These are phyloP conservation scores for Acorus calamus DNA, from an alignment of 106 monocot genomes.

Conservation along the genomic window DNA sequence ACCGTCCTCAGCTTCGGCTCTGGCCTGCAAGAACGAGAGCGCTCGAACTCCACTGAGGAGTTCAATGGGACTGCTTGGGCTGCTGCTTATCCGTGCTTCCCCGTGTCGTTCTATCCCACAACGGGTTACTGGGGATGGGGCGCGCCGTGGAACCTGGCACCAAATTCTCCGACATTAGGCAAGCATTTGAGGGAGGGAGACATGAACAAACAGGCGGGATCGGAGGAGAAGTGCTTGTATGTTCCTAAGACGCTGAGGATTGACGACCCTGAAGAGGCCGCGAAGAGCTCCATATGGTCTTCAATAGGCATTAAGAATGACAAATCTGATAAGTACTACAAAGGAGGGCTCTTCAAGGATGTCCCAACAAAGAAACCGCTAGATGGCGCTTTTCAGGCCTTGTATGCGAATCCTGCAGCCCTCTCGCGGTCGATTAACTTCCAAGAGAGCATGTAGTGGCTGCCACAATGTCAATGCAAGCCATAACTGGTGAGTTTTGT, in stretches of 20 bases:
- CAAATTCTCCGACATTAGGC: background rate
- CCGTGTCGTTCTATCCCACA: too few species aligned
- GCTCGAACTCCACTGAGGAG: too few species aligned
- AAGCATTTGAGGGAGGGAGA: conserved; percentile 17
- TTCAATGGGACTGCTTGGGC: too few species aligned
- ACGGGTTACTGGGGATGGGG: too few species aligned
- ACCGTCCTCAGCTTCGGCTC: conserved; percentile 20
- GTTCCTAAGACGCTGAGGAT: conserved; percentile 24
- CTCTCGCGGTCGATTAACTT: conserved; percentile 31
- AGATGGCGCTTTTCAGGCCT: background rate
- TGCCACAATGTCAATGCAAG: too few species aligned
- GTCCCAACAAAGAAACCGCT: background rate
- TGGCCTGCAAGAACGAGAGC: background rate
- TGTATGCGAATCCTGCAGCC: conserved; percentile 40
- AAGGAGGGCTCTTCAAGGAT: conserved; percentile 10
- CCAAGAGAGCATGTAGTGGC: conserved; percentile 19
- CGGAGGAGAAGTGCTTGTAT: conserved; percentile 3
- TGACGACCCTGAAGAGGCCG: conserved; percentile 21
- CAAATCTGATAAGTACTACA: background rate
- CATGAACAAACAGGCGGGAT: background rate
- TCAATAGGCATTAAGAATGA: conserved; percentile 10
- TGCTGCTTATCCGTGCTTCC: too few species aligned
- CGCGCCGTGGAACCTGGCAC: background rate
- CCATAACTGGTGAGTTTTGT: too few species aligned
- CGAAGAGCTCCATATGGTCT: conserved; percentile 25